A percentile compares a stretch with the other conserved stretches of the same genome.
Evolutionary conservation across 352 stramenopile genomes (phyloP).

Genomic region (Phytophthora ohioensis): DNA sequence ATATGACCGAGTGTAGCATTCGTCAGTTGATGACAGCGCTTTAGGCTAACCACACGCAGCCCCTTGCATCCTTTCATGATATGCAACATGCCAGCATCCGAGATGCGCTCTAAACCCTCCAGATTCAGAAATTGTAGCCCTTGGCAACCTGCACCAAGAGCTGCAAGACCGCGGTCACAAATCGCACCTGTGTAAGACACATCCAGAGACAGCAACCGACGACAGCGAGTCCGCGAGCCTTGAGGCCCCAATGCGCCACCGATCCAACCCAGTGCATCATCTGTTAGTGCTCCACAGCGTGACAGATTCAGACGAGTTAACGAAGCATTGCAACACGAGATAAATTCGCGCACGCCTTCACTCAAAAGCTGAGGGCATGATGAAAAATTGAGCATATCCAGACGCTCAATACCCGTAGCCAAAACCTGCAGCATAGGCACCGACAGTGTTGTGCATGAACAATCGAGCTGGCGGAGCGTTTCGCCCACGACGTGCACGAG

Average conservation of each 20-base stretch:
- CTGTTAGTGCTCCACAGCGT: slow-evolving; percentile 63
- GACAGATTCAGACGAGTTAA: slow-evolving; percentile 71
- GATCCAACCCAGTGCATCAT: slow-evolving; percentile 80
- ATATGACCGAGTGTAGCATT: slow-evolving; percentile 59
- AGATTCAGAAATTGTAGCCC: slow-evolving; percentile 81
- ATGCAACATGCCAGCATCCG: slow-evolving; percentile 53
- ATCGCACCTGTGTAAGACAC: slow-evolving; percentile 70
- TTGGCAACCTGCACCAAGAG: slow-evolving; percentile 58
- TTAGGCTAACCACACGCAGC: slow-evolving; percentile 70
- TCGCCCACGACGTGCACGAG: slow-evolving; percentile 70
- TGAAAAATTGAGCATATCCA: slow-evolving; percentile 72
- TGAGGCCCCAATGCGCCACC: slow-evolving; percentile 68
- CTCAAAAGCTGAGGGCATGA: slow-evolving; percentile 59
- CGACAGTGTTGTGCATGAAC: slow-evolving; percentile 56
- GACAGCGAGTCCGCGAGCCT: slow-evolving; percentile 70
- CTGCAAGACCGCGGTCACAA: slow-evolving; percentile 61
- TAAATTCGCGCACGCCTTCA: slow-evolving; percentile 70
- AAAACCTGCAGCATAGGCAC: slow-evolving; percentile 77
- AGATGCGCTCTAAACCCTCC: slow-evolving; percentile 69
- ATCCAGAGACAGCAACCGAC: slow-evolving; percentile 70
- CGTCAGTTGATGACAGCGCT: slow-evolving; percentile 68
- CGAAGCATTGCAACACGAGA: slow-evolving; percentile 71
- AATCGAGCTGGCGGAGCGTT: slow-evolving; percentile 57
- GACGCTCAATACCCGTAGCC: slow-evolving; percentile 63
- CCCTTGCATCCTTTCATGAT: slow-evolving; percentile 59